Evolutionary conservation across 305 asterid genomes (phyloP).

Genomic region (Fraxinus albicans): DNA sequence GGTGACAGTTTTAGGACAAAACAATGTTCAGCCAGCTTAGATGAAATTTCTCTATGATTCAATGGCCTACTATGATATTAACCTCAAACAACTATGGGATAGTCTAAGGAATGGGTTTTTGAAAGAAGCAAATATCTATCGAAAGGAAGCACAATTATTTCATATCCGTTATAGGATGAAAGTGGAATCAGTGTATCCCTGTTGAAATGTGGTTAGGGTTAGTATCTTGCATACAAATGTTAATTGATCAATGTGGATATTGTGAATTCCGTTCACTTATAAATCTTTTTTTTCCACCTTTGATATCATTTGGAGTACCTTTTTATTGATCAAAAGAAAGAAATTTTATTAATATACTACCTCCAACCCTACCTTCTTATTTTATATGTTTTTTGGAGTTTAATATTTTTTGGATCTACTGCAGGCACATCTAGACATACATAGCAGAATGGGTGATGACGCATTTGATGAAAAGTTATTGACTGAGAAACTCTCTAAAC

Average conservation of each 20-base stretch:
- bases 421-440: conserved; percentile 28
- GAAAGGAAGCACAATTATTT: not conserved
- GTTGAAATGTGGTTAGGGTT: not conserved
- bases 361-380: not conserved
- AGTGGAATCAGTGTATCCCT: not conserved
- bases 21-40: not conserved
- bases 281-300: not conserved
- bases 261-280: not conserved
- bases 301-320: not conserved
- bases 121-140: conserved; percentile 1
- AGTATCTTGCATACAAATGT: not conserved
- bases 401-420: conserved; percentile 11
- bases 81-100: not conserved
- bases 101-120: not conserved
- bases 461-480: conserved; percentile 52
- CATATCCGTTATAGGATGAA: not conserved
- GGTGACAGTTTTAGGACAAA: not conserved
- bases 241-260: not conserved
- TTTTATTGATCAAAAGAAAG: not conserved
- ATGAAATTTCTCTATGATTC: not conserved
- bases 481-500: conserved; percentile 79
- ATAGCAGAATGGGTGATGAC: conserved; percentile 60
- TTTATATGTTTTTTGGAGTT: not conserved
- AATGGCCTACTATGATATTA: not conserved
- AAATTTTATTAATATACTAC: not conserved